Percentiles rank a stretch among this genome's conserved stretches.
Evolutionary conservation across 2,329 filamentous ascomycete genomes (phyloP).

Genomic region (Diaporthe citri): DNA sequence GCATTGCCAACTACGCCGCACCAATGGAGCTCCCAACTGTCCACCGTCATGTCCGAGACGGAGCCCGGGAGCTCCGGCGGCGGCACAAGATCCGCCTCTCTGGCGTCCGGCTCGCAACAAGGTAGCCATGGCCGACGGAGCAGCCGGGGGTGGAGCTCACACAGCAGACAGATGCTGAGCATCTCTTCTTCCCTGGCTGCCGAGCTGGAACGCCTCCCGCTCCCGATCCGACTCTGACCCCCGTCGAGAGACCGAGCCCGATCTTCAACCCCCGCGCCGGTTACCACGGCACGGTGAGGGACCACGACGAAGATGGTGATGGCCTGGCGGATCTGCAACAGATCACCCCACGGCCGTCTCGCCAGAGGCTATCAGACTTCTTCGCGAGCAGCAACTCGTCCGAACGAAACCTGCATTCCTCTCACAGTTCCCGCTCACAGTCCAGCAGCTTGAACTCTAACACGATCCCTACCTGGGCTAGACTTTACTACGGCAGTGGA

Average conservation of each 20-base stretch:
- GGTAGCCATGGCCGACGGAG: constrained; percentile 57
- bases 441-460: constrained; percentile 57
- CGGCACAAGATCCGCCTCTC: constrained; percentile 62
- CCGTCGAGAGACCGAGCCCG: constrained; percentile 63
- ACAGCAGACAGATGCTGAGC: constrained; percentile 68
- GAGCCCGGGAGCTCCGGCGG: constrained; percentile 64
- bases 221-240: constrained; percentile 59
- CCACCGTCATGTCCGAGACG: constrained; percentile 73
- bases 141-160: constrained; percentile 59
- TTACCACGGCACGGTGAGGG: constrained; percentile 56
- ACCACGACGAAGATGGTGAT: constrained; percentile 75
- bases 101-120: constrained; percentile 48
- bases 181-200: constrained; percentile 66
- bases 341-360: constrained; percentile 65
- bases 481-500: constrained; percentile 78
- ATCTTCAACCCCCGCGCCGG: constrained; percentile 53
- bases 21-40: constrained; percentile 74
- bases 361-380: constrained; percentile 65
- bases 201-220: constrained; percentile 56
- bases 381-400: constrained; percentile 58
- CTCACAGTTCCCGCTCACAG: constrained; percentile 58
- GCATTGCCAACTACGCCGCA: constrained; percentile 61
- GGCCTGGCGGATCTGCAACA: constrained; percentile 71
- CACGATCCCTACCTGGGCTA: constrained; percentile 68
- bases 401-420: constrained; percentile 66